Base-by-base conservation (phyloP, 2,329 filamentous ascomycete genomes). In the Calonectria multiphialidica region DNA sequence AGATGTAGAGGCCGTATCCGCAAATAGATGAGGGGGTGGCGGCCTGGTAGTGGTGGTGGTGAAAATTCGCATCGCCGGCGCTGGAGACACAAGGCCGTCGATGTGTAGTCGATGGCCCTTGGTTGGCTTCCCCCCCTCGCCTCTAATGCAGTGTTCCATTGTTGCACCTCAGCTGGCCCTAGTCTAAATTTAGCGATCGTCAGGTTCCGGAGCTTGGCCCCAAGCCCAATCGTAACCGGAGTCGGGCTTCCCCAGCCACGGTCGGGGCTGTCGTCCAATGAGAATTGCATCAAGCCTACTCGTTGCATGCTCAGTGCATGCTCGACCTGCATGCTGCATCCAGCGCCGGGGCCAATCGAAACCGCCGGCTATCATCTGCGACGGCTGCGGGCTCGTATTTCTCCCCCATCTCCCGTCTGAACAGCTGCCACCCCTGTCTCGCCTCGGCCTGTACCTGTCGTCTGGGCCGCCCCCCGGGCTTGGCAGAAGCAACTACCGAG, bases 401-500 rank as follows among this genome's bases (percentile, higher is more conserved):
- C 40, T 21, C n/a, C 44, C 7, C n/a, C n/a, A n/a, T n/a, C n/a
- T n/a, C 28, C 28, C 28, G 9, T 9, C n/a, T 23, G n/a, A 47
- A 21, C 6, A 40, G 53, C 53, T 59, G 53, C 13, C 33, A 59
- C 25, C 53, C 53, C 53, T 59, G 53, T 13, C 28, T 21, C n/a
- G n/a, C 10, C n/a, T 37, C 30, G 33, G 30, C 53, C 53, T 59
- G 35, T 59, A 25, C 35, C 53, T 40, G 53, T 59, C 33, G 53
- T 33, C 47, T 50, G 25, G 47, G 10, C 23, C 47, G 23, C 13
- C 47, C 53, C 53, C 53, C 53, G 35, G 33, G n/a, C 53, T 59
- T 59, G 53, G 53, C 53, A 59, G 10, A 8, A 40, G 33, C 53
- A 59, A 59, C 53, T 59, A 59, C 53, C 53, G 53, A 59, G 53